phyloP scores from a whole-genome alignment of 192 early-diverging fungal genomes.

The Lunasporangiospora selenospora region DNA sequence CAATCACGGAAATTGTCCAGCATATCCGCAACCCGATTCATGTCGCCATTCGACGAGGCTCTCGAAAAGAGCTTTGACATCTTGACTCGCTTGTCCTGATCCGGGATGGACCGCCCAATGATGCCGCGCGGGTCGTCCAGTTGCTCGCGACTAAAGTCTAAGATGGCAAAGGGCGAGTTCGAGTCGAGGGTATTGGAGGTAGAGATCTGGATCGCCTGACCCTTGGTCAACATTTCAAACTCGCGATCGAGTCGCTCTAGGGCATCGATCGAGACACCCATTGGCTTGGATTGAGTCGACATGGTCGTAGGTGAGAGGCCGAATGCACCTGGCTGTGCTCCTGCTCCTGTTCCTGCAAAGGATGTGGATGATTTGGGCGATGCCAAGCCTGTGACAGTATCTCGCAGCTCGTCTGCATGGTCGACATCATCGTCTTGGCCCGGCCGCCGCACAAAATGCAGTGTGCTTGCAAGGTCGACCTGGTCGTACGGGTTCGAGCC shows the following conservation, averaged over 20 bases:
- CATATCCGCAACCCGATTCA: conserved; percentile 64
- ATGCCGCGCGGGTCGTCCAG: conserved; percentile 46
- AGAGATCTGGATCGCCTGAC: conserved; percentile 36
- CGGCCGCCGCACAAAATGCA: conserved; percentile 20
- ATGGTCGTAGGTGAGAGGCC: no score
- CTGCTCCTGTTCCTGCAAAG: conserved; percentile 2
- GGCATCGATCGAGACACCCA: no score
- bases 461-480: conserved; percentile 25
- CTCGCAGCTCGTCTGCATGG: conserved; percentile 3
- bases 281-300: no score
- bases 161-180: conserved; percentile 20
- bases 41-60: conserved; percentile 79
- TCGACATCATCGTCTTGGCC: conserved; percentile 15
- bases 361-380: conserved; percentile 4
- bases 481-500: conserved; percentile 46
- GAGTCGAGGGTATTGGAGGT: conserved; percentile 10
- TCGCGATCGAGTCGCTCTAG: conserved; percentile 36
- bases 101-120: conserved; percentile 46
- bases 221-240: conserved; percentile 41
- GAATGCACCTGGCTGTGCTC: conserved; percentile 9
- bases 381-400: conserved; percentile 37
- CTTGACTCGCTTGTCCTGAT: conserved; percentile 62
- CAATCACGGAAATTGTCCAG: conserved; percentile 62
- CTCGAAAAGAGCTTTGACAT: conserved; percentile 72
- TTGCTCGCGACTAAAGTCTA: conserved; percentile 38